Base-by-base conservation (phyloP, 2,329 filamentous ascomycete species). In the Corniculantispora saksenae region DNA sequence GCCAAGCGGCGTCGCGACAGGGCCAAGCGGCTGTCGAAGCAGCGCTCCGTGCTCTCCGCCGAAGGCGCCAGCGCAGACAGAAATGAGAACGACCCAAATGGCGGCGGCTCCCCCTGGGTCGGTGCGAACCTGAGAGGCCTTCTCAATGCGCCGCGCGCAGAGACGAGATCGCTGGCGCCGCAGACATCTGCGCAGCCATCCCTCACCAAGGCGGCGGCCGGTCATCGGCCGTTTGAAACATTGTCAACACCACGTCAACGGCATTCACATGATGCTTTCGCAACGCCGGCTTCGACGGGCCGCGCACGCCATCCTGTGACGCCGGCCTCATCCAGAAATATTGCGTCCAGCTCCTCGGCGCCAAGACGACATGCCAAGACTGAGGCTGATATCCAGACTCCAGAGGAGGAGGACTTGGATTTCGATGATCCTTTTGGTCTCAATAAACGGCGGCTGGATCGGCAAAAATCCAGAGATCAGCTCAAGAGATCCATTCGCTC, bases 121-220 rank as follows among this genome's bases (percentile, higher is more conserved):
- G 74, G 74, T 0, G 74, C 75, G 1, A 76, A 77, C 5, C 68
- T 84, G 32, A 71, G 76, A 62, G 79, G 80, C 2, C 71, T 84
- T 50, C 79, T 83, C 76, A 77, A 82, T 61, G 79, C 75, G 17
- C 79, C 77, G 27, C 72, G 73, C 59, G 76, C 75, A 66, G 71
- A 76, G 38, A 67, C 65, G 48, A 23, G 56, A 25, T 45, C 55
- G 32, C 38, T 64, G 25, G 23, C 27, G 9, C 38, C 55, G 9
- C 56, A 48, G 47, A 23, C n/a, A 1, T 25, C 21, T 17, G 27
- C 40, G 19, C 19, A 21, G 15, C 45, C 61, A 27, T 56, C 61
- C 3, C 61, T 25, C 55, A 69, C 71, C 6, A 70, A 66, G 48
- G 65, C 66, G 9, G 65, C 69, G 8, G 66, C 69, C n/a, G 67